Evolutionary conservation across 116 monocot genomes (phyloP), one percentile per base, ranked within the genome.

Genomic region (Dioscorea cayenensis): DNA sequence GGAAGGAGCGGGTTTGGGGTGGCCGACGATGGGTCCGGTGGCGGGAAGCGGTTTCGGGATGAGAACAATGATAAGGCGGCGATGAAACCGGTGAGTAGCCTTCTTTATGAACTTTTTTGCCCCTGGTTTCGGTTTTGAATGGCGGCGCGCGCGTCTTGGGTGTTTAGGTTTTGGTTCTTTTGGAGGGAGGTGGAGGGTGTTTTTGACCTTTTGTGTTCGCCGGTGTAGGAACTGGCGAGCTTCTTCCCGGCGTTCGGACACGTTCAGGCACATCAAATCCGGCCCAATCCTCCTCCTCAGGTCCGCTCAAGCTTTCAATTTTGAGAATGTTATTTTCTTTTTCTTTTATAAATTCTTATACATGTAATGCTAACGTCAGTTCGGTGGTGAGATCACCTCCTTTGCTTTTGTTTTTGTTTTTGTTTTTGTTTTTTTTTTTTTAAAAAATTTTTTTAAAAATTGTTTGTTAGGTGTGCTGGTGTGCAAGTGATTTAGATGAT

Each of bases 201-300:
- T 72, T 65, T 35, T 65, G 65, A 32, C 35, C 13, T 65, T 65
- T 14, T 9, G 35, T 16, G 28, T 29, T 70, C 29, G 25, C 58
- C 51, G 58, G 55, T 28, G 55, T 85, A 95, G 96, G 92, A 88
- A 49, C 67, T 92, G 72, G 81, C 78, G 12, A 82, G 84, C 67
- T 73, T 89, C 70, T 89, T 95, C 67, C 85, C 92, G 27, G 66
- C 80, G 51, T 89, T 82, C 64, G 95, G 84, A 16, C 89, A 89
- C 22, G 71, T 82, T 11, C 91, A 82, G 38, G 3, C 78, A 43
- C 78, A 81, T 80, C 83, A 83, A 76, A 65, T 87, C 38, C 82
- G 81, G 65, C 75, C 80, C 58, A 84, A 76, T 69, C 84, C 83
- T 63, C 83, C 85, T 52, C 83, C 82, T 51, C 89, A 88, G 92